These are phyloP conservation scores for Colletotrichum somersetense DNA, from an alignment of 2,329 filamentous ascomycete species.

Conservation along the genomic window DNA sequence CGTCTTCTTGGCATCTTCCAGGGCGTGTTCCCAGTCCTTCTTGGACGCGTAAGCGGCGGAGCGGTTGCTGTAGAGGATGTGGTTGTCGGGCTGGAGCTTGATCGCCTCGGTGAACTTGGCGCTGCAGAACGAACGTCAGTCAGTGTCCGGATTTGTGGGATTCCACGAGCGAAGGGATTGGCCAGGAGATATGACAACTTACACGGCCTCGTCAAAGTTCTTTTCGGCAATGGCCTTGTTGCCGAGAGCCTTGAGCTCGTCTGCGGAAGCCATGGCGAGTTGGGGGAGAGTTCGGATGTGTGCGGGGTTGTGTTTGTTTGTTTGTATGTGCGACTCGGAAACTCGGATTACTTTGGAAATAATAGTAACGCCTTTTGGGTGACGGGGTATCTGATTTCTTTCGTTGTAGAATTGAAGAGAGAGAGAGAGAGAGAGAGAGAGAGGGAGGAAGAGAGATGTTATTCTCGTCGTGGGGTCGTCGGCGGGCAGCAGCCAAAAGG, in stretches of 20 bases:
- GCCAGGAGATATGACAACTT: conserved; percentile 56
- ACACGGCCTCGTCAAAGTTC: conserved; percentile 97
- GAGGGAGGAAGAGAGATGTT: background rate
- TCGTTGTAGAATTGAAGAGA: conserved; percentile 18
- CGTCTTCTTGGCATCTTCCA: conserved; percentile 92
- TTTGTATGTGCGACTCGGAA: conserved; percentile 6
- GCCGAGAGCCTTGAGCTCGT: conserved; percentile 94
- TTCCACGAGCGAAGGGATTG: too few species aligned
- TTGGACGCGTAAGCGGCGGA: conserved; percentile 91
- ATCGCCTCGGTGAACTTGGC: conserved; percentile 97
- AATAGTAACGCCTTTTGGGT: conserved; percentile 26
- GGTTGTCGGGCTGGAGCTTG: conserved; percentile 86
- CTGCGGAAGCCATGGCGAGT: conserved; percentile 68
- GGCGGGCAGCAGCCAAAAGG: conserved; percentile 17
- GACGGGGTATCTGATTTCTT: conserved; percentile 43
- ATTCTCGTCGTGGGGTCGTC: conserved; percentile 25
- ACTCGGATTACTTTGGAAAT: conserved; percentile 11
- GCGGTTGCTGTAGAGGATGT: conserved; percentile 98
- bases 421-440: background rate
- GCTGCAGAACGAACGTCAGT: conserved; percentile 60
- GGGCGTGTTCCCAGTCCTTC: conserved; percentile 85
- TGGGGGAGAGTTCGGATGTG: background rate
- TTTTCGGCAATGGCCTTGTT: conserved; percentile 99
- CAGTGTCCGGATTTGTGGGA: conserved; percentile 18
- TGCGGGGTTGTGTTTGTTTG: background rate